Evolutionary conservation across 371 early-diverging fungal genomes (phyloP), one percentile per base, ranked within the genome.

Genomic region (Mucor piriformis): DNA sequence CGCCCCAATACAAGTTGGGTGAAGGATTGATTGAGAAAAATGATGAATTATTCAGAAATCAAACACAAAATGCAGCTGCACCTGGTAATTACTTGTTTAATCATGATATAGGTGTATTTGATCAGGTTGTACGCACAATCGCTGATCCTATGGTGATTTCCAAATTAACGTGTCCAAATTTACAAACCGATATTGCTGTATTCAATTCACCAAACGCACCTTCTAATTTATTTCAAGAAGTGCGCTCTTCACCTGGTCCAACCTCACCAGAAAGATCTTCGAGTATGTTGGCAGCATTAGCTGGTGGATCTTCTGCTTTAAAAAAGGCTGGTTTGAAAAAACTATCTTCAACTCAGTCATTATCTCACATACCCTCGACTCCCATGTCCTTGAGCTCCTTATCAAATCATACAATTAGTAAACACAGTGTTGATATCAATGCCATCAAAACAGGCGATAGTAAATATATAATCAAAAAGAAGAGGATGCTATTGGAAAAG

Each of bases 61-160:
- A 69, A 44, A 72, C 74, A 2, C 67, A 74, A 47, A 63, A 79
- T 42, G 67, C 67, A 29, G 76, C 80, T 24, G 70, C 76, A 21
- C 73, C 80, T 10, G 74, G 80, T 1, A 74, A 70, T 43, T 63
- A 68, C 18, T 54, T 77, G 64, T 77, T 77, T 65, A 59, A 67
- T 15, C 58, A 53, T n/a, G 59, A 51, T 25, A 33, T 33, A 11
- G 72, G 78, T 47, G 54, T 76, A 1, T 62, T 79, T 57, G 74
- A 63, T 15, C 67, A 74, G 24, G 58, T 79, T 33, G 66, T 76
- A 8, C 55, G 66, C 3, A 55, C 57, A 18, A 56, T 74, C 13
- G 74, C 80, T 0, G 67, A 72, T n/a, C 76, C 80, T 1, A 44
- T 74, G 24, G 59, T 69, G 13, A 59, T 76, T 7, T 70, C 80